phyloP scores from a whole-genome alignment of 208 protist species.

The Perkinsela sp. region DNA sequence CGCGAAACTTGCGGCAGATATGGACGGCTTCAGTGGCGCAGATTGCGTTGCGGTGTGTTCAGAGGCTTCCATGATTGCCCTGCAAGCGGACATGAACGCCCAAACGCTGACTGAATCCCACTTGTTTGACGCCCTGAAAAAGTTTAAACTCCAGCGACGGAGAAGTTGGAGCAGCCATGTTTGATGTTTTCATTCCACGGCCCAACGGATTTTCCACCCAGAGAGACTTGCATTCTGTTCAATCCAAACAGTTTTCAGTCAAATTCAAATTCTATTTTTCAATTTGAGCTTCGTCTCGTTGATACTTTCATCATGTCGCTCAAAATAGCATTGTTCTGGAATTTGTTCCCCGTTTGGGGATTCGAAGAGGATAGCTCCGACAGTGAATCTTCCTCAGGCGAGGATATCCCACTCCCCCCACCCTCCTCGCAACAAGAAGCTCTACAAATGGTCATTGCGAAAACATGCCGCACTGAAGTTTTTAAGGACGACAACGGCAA shows the following conservation, averaged over 20 bases:
- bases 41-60: constrained; percentile 75
- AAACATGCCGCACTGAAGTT: neutral
- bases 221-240: neutral
- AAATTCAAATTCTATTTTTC: neutral
- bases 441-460: neutral
- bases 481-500: neutral
- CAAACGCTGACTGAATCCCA: constrained; percentile 11
- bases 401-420: neutral
- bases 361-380: neutral
- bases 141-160: constrained; percentile 7
- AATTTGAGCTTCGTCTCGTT: neutral
- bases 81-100: constrained; percentile 41
- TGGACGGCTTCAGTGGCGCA: constrained; percentile 73
- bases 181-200: neutral
- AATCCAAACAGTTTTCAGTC: neutral
- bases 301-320: neutral
- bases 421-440: neutral
- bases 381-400: neutral
- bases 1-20: constrained; percentile 12
- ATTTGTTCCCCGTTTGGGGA: neutral
- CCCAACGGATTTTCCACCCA: neutral
- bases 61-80: constrained; percentile 72
- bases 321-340: neutral
- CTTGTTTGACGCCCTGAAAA: constrained; percentile 18
- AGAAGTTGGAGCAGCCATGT: neutral